Percentiles rank a stretch among this genome's conserved stretches.
Evolutionary conservation across 2,329 filamentous ascomycete genomes (phyloP).

Genomic region (Aspergillus fructus): DNA sequence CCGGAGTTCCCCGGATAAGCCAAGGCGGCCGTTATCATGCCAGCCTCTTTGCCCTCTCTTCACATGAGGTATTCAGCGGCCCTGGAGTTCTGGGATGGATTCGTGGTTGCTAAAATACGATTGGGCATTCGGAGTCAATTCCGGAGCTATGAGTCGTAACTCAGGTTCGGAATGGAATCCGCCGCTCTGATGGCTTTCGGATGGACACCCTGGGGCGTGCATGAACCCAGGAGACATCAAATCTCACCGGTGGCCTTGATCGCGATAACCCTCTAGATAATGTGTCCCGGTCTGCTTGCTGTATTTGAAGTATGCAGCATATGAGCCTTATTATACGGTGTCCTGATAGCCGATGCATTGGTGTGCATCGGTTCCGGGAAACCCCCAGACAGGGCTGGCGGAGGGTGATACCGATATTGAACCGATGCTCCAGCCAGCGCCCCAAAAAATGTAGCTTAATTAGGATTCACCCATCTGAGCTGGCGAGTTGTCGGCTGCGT

Average conservation of each 20-base stretch:
- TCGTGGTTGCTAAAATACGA: background rate
- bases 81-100: background rate
- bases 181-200: background rate
- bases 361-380: background rate
- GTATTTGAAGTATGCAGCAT: background rate
- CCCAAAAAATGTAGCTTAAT: background rate
- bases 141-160: background rate
- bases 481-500: background rate
- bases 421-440: background rate
- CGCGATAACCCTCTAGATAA: background rate
- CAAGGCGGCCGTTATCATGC: background rate
- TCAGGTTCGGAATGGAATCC: background rate
- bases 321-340: background rate
- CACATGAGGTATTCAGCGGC: background rate
- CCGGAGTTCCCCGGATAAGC: background rate
- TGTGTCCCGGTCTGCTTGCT: background rate
- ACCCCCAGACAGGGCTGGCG: background rate
- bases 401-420: background rate
- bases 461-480: background rate
- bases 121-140: background rate
- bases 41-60: background rate
- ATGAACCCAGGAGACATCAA: background rate
- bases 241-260: background rate
- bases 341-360: background rate
- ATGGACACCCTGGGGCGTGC: background rate